Evolutionary conservation across 164 flowering plant genomes (phyloP).

Genomic region (Dillenia turbinata): DNA sequence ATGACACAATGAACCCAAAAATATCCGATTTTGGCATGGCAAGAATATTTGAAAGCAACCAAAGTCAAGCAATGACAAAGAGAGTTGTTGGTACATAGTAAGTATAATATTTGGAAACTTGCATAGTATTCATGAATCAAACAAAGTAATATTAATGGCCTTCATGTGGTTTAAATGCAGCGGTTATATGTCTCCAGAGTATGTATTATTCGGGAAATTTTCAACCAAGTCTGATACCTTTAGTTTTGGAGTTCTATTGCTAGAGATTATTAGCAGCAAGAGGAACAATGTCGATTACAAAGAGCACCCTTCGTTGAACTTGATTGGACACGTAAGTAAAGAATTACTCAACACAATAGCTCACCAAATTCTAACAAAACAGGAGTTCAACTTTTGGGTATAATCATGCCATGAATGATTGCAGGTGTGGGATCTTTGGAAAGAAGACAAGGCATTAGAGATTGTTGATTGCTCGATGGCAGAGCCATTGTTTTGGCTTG

Average conservation of each 20-base stretch:
- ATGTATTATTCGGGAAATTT: not conserved
- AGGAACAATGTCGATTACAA: conserved; percentile 8
- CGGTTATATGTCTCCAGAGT: conserved; percentile 1
- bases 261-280: conserved; percentile 15
- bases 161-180: not conserved
- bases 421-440: conserved; percentile 8
- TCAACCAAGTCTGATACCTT: not conserved
- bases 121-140: too few relatives aligned
- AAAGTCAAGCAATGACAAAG: not conserved
- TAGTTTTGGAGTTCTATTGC: conserved; percentile 16
- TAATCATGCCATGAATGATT: not conserved
- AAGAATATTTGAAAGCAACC: not conserved
- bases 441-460: not conserved
- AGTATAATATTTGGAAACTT: too few relatives aligned
- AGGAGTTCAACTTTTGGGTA: too few relatives aligned
- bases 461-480: not conserved
- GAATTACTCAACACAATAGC: too few relatives aligned
- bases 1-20: not conserved
- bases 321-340: conserved; percentile 15
- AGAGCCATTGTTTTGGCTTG: too few relatives aligned
- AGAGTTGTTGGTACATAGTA: not conserved
- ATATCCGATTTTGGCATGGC: conserved; percentile 2
- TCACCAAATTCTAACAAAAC: too few relatives aligned
- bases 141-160: not conserved
- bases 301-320: conserved; percentile 1